These are phyloP conservation scores for Nasturtium officinale DNA, from an alignment of 345 rosid genomes.

Conservation along the genomic window DNA sequence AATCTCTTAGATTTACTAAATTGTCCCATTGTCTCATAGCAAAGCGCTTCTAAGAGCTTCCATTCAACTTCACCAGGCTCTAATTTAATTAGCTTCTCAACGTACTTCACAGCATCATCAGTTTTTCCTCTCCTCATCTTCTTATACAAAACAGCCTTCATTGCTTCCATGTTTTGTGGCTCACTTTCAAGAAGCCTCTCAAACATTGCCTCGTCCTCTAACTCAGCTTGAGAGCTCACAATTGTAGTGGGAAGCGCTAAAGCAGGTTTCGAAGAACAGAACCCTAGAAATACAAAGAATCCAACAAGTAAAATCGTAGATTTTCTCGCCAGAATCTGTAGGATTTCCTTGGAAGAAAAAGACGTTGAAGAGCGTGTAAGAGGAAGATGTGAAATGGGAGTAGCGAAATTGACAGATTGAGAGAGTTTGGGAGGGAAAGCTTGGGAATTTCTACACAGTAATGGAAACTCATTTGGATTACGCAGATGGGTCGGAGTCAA, in stretches of 20 bases:
- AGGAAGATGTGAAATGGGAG: slow-evolving; percentile 36
- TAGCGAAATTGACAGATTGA: slow-evolving; percentile 16
- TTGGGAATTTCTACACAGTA: slow-evolving; percentile 28
- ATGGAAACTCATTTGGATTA: slow-evolving; percentile 17
- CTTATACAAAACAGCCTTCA: slow-evolving; percentile 68
- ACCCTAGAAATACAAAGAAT: slow-evolving; percentile 57
- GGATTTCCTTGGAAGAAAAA: slow-evolving; percentile 34
- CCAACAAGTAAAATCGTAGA: slow-evolving; percentile 59
- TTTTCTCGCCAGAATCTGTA: slow-evolving; percentile 47
- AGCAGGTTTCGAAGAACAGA: slow-evolving; percentile 49
- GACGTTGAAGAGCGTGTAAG: slow-evolving; percentile 15
- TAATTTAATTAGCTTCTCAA: slow-evolving; percentile 61
- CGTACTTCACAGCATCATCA: slow-evolving; percentile 64
- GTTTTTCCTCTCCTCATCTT: slow-evolving; percentile 80
- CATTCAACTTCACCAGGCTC: slow-evolving; percentile 82
- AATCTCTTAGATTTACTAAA: slow-evolving; percentile 66
- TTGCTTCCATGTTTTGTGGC: slow-evolving; percentile 65
- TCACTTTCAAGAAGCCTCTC: slow-evolving; percentile 73
- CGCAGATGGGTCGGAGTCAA: slow-evolving; percentile 15
- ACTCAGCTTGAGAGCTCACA: slow-evolving; percentile 41
- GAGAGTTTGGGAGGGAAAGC: slow-evolving; percentile 37
- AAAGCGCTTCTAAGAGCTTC: slow-evolving; percentile 89
- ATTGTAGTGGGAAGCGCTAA: slow-evolving; percentile 50
- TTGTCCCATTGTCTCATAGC: slow-evolving; percentile 77
- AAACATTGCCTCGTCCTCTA: slow-evolving; percentile 56